Conservation (phyloP, 176 grass and related monocot genomes). For the Musa itinerans region DNA sequence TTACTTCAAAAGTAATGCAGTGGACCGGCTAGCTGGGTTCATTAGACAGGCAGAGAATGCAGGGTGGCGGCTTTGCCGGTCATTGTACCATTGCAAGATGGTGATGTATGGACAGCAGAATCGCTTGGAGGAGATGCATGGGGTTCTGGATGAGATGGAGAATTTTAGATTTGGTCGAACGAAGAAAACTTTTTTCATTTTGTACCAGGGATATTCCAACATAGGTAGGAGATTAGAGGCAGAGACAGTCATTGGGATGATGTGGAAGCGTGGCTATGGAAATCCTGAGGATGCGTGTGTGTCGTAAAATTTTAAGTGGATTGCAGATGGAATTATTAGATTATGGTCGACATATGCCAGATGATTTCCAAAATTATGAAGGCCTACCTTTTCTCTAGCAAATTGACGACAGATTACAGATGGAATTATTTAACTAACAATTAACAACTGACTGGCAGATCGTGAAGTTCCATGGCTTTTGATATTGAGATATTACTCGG, state of each 20-base stretch:
- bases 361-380: neutral
- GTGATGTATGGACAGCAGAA: constrained; percentile 74
- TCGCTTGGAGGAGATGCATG: constrained; percentile 59
- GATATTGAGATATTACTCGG: neutral
- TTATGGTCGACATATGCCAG: neutral
- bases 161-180: constrained; percentile 39
- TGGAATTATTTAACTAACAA: neutral
- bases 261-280: constrained; percentile 69
- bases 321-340: neutral
- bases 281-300: constrained; percentile 2
- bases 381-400: too few relatives aligned
- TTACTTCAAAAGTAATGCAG: constrained; percentile 43
- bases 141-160: constrained; percentile 77
- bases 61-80: constrained; percentile 69
- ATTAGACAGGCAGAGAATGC: constrained; percentile 45
- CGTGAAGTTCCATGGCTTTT: neutral
- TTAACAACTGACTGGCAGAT: neutral
- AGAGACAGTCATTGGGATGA: constrained; percentile 54
- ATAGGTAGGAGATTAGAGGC: constrained; percentile 45
- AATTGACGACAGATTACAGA: neutral
- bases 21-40: constrained; percentile 60
- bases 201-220: constrained; percentile 56
- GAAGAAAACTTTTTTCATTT: constrained; percentile 79
- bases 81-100: constrained; percentile 93
- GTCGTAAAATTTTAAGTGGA: constrained; percentile 26